phyloP scores from a whole-genome alignment of 176 grass and related monocot genomes.

The Carex kokanica region DNA sequence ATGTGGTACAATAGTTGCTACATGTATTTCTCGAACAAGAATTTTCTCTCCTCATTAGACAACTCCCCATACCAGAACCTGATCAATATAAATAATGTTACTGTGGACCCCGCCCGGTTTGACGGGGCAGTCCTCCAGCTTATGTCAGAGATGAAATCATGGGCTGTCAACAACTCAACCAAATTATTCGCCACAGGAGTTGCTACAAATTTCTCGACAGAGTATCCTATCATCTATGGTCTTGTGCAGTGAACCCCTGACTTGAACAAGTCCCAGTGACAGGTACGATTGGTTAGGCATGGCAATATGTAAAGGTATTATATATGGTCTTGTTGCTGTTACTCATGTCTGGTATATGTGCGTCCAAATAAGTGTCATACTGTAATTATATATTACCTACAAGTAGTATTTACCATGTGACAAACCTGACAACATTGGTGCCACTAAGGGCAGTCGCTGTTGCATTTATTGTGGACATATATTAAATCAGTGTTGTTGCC shows the following conservation, averaged over 20 bases:
- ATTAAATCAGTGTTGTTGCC: neutral
- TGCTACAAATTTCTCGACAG: neutral
- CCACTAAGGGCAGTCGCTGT: too few species aligned
- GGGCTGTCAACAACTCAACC: neutral
- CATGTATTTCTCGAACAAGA: conserved; percentile 40
- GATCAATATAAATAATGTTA: neutral
- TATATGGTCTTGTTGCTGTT: neutral
- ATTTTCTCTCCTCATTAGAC: conserved; percentile 43
- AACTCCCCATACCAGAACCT: conserved; percentile 23
- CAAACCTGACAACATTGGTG: too few species aligned
- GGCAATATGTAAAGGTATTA: neutral
- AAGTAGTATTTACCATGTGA: neutral
- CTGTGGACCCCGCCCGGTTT: neutral
- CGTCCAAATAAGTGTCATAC: neutral
- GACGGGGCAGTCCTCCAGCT: conserved; percentile 12
- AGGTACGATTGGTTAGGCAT: neutral
- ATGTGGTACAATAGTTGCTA: conserved; percentile 45
- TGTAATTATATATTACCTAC: neutral
- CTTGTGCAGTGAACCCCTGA: conserved; percentile 50
- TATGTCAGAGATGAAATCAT: conserved; percentile 5
- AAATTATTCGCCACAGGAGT: conserved; percentile 25
- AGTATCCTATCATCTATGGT: conserved; percentile 25
- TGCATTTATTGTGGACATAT: neutral
- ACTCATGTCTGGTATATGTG: neutral
- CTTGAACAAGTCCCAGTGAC: conserved; percentile 32